A percentile compares a stretch with the other conserved stretches of the same genome.
Evolutionary conservation across 1,139 yeast species (phyloP).

Genomic region (Geotrichum candidum): DNA sequence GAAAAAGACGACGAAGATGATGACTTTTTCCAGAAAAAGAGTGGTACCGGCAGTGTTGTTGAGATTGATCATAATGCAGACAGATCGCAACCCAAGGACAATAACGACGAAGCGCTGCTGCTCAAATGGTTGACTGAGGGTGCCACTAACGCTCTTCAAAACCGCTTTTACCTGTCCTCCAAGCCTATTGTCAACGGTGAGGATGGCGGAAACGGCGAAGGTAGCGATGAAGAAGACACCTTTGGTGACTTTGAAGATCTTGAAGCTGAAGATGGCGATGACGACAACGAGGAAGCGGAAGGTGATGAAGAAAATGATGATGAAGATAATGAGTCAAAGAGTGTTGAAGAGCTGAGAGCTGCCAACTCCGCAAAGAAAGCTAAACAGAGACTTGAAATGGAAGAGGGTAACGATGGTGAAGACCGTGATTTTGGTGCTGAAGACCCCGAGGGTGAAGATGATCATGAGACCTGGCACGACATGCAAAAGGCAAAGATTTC

Average conservation of each 20-base stretch:
- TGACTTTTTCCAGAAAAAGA: slow-evolving; percentile 62
- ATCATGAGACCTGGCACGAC: slow-evolving; percentile 93
- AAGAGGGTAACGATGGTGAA: slow-evolving; percentile 70
- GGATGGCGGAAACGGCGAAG: slow-evolving; percentile 35
- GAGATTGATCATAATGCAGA: slow-evolving; percentile 31
- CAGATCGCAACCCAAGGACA: slow-evolving; percentile 18
- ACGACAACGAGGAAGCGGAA: slow-evolving; percentile 36
- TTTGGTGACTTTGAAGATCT: slow-evolving; percentile 80
- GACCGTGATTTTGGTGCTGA: slow-evolving; percentile 69
- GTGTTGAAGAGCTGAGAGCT: slow-evolving; percentile 47
- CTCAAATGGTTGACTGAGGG: slow-evolving; percentile 45
- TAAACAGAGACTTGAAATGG: slow-evolving; percentile 79
- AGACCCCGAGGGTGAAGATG: slow-evolving; percentile 66
- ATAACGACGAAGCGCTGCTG: slow-evolving; percentile 23
- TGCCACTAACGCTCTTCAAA: slow-evolving; percentile 41
- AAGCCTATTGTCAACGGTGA: slow-evolving; percentile 51
- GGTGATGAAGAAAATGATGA: slow-evolving; percentile 55
- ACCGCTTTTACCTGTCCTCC: slow-evolving; percentile 48
- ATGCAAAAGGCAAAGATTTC: slow-evolving; percentile 95
- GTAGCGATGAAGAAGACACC: slow-evolving; percentile 37
- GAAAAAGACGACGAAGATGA: slow-evolving; percentile 53
- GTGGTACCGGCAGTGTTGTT: slow-evolving; percentile 30
- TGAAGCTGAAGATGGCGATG: slow-evolving; percentile 43
- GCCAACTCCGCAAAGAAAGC: slow-evolving; percentile 86
- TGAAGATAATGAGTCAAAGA: slow-evolving; percentile 46